These are phyloP conservation scores for Trifolium subterraneum DNA, from an alignment of 306 rosid species.

Conservation along the genomic window DNA sequence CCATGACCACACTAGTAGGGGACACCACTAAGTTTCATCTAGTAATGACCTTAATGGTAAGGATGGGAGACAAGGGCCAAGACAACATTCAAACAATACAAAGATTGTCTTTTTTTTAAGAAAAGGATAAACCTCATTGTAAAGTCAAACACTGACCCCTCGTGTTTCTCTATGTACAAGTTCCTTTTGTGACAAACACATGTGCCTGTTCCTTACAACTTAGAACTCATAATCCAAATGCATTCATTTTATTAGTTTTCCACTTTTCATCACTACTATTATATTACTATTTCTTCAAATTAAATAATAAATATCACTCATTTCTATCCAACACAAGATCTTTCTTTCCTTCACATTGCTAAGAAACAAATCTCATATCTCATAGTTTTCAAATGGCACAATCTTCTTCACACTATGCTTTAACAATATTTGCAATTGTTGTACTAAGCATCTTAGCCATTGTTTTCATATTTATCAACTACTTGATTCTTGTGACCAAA, in stretches of 20 bases:
- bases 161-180: slow-evolving; percentile 4
- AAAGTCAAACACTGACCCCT: slow-evolving; percentile 30
- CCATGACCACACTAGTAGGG: not conserved
- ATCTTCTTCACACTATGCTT: slow-evolving; percentile 52
- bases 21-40: slow-evolving; percentile 11
- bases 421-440: slow-evolving; percentile 60
- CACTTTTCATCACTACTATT: not conserved
- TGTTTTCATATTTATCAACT: slow-evolving; percentile 57
- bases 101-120: not conserved
- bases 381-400: slow-evolving; percentile 24
- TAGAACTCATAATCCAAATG: slow-evolving; percentile 8
- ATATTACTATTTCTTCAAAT: not conserved
- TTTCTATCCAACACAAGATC: not conserved
- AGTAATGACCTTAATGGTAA: slow-evolving; percentile 4
- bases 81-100: slow-evolving; percentile 7
- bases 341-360: slow-evolving; percentile 20
- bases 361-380: not conserved
- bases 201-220: slow-evolving; percentile 23
- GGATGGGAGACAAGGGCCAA: not conserved
- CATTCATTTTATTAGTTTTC: slow-evolving; percentile 6
- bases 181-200: slow-evolving; percentile 22
- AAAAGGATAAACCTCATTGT: not conserved
- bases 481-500: slow-evolving; percentile 57
- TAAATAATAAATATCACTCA: not conserved
- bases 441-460: slow-evolving; percentile 54